Base-by-base conservation (phyloP, 1,284 basidiomycete species). In the Gastroboletus turbinatus region DNA sequence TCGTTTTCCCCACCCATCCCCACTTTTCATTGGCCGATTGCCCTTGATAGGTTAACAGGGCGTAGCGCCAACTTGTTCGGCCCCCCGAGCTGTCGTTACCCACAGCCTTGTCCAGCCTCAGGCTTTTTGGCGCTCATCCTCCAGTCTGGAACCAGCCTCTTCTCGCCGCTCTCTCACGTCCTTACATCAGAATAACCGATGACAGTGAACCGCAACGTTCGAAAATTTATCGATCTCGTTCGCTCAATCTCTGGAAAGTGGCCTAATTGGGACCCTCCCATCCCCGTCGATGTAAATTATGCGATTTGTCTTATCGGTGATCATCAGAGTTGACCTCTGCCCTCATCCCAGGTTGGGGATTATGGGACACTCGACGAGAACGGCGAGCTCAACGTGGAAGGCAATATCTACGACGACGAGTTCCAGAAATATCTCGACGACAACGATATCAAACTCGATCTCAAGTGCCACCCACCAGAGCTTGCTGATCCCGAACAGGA, bases 201-300 rank as follows among this genome's bases (percentile, higher is more conserved):
- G 43, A 2, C 10, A n/a, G 27, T 5, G 33, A 46, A 46, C 33
- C 3, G 2, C 16, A 42, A 19, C 30, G 16, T 42, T n/a, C 35
- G 38, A 47, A n/a, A 25, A 16, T 46, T 38, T 46, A 46, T 46
- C 19, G 19, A 46, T 19, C 61, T 65, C 21, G 46, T 65, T 25
- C 54, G 35, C 29, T 29, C 50, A 29, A 33, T 56, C 14, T 59
- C 62, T 10, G 53, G 59, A 17, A 63, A 63, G 50, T 55, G 59
- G 50, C 27, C 52, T 14, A 63, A 63, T 21, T 65, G 48, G 54
- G 54, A 63, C 25, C 48, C 61, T 21, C 53, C 61, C 19, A 43
- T 59, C 11, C 54, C 49, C 1, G 43, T 64, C 23, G 27, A 43
- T 16, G 61, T 64, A 35, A 39, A 30, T n/a, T 17, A 8, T 32